These are phyloP conservation scores for Myriosclerotinia scirpicola DNA, from an alignment of 2,329 filamentous ascomycete species.

Conservation along the genomic window DNA sequence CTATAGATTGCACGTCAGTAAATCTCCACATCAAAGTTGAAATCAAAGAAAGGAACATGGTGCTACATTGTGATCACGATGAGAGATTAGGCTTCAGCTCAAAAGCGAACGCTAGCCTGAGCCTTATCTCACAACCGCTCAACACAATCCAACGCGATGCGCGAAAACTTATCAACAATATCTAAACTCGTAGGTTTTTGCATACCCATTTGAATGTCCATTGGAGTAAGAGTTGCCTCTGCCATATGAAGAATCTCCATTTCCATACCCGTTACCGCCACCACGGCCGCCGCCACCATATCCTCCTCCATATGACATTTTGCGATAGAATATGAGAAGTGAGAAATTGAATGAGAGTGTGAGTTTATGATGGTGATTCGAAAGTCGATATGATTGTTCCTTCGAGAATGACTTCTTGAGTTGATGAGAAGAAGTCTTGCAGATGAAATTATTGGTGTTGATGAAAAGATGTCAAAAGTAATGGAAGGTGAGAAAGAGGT, in stretches of 20 bases:
- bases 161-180: slow-evolving; percentile 41
- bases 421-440: slow-evolving; percentile 32
- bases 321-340: slow-evolving; percentile 20
- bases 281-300: slow-evolving; percentile 57
- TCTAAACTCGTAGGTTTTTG: slow-evolving; percentile 41
- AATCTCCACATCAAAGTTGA: slow-evolving; percentile 22
- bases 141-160: slow-evolving; percentile 37
- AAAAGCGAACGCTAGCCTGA: slow-evolving; percentile 29
- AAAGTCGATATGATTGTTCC: slow-evolving; percentile 21
- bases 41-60: slow-evolving; percentile 29
- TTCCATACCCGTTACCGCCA: slow-evolving; percentile 52
- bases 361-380: slow-evolving; percentile 24
- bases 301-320: slow-evolving; percentile 61
- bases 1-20: slow-evolving; percentile 47
- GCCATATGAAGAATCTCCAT: slow-evolving; percentile 55
- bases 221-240: slow-evolving; percentile 48
- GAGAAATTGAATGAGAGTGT: slow-evolving; percentile 25
- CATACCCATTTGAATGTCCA: slow-evolving; percentile 53
- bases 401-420: slow-evolving; percentile 28
- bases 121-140: slow-evolving; percentile 30
- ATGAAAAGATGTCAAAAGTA: slow-evolving; percentile 20
- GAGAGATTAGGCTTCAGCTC: slow-evolving; percentile 16
- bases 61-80: slow-evolving; percentile 29
- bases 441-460: slow-evolving; percentile 29
- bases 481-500: slow-evolving; percentile 21